phyloP scores from a whole-genome alignment of 331 rosid species.

The Rosa hybrid region DNA sequence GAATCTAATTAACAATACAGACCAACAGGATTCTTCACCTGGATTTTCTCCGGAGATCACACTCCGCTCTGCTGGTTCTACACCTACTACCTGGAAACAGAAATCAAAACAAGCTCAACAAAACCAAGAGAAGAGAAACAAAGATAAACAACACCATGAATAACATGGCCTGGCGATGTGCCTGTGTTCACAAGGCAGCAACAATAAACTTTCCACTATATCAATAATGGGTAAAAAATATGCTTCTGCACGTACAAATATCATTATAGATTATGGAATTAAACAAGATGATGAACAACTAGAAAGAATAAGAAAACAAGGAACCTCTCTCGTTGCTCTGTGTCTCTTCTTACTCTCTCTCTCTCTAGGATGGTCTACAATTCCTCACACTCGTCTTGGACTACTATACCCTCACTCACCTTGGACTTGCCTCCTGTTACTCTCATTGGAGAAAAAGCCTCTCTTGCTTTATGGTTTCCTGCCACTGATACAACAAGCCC shows the following conservation, averaged over 20 bases:
- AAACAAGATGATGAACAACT: not conserved
- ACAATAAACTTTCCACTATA: not conserved
- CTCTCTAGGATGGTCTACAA: not conserved
- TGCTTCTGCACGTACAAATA: not conserved
- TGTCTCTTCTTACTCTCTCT: not conserved
- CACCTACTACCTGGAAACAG: slow-evolving; percentile 75
- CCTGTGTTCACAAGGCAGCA: not conserved
- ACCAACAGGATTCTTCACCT: slow-evolving; percentile 43
- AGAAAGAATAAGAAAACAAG: not conserved
- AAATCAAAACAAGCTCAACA: not conserved
- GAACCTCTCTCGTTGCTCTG: not conserved
- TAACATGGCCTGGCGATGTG: not conserved
- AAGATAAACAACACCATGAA: not conserved
- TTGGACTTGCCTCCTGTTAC: not conserved
- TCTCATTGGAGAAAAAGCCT: not conserved
- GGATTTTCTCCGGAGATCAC: slow-evolving; percentile 77
- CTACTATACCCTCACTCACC: not conserved
- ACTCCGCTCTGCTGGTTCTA: slow-evolving; percentile 92
- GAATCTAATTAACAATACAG: not conserved
- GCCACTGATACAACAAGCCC: not conserved
- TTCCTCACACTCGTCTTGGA: not conserved
- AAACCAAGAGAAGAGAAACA: not conserved
- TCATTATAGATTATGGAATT: not conserved
- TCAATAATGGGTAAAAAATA: not conserved
- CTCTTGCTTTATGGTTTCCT: not conserved